These are phyloP conservation scores for Trichosporon ovoides DNA, from an alignment of 1,284 basidiomycete species.

Conservation along the genomic window DNA sequence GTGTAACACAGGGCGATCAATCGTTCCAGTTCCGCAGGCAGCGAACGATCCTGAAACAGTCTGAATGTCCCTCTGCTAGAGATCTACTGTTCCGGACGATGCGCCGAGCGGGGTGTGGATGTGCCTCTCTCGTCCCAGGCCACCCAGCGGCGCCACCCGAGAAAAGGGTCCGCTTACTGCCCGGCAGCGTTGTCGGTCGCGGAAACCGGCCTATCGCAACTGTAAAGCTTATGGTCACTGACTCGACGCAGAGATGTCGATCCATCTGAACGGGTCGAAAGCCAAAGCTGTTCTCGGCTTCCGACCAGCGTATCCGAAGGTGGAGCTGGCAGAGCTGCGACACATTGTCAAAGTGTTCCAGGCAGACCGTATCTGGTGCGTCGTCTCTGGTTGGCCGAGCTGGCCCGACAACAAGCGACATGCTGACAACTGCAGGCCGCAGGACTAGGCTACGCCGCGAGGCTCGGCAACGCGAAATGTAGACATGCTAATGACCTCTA, in stretches of 20 bases:
- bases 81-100: too few species aligned
- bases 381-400: background rate
- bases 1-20: background rate
- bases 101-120: too few species aligned
- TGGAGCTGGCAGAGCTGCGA: conserved; percentile 37
- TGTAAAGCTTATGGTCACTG: background rate
- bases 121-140: too few species aligned
- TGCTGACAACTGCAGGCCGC: background rate
- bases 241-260: conserved; percentile 53
- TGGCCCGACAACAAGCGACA: background rate
- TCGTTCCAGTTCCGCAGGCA: too few species aligned
- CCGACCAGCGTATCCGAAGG: conserved; percentile 58
- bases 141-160: background rate
- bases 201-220: too few species aligned
- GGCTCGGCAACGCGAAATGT: too few species aligned
- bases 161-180: background rate
- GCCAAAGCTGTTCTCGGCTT: conserved; percentile 58
- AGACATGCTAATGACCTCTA: too few species aligned
- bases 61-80: too few species aligned
- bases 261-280: conserved; percentile 44
- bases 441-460: background rate
- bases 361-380: conserved; percentile 43
- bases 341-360: conserved; percentile 43
- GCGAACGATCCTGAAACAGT: too few species aligned
- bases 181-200: too few species aligned